A percentile compares a stretch with the other conserved stretches of the same genome.
Conservation (phyloP, 352 stramenopile genomes). For the Phytophthora melonis region DNA sequence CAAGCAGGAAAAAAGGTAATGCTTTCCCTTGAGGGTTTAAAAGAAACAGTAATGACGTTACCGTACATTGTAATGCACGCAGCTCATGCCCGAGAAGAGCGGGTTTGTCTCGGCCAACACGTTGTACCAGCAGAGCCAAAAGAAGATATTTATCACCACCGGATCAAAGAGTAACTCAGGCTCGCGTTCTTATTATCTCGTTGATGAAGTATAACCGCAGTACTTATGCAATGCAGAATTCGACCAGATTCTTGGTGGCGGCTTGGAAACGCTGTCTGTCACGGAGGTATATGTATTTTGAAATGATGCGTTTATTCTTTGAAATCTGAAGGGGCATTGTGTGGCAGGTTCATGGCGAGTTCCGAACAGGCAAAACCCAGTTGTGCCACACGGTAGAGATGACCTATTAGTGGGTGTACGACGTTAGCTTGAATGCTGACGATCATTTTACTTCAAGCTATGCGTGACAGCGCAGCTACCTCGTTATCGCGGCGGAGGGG, state of each 20-base stretch:
- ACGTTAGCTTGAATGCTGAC: too few relatives aligned
- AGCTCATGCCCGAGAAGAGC: slow-evolving; percentile 80
- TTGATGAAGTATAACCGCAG: too few relatives aligned
- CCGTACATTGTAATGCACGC: too few relatives aligned
- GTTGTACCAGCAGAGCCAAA: slow-evolving; percentile 76
- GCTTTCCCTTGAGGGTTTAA: too few relatives aligned
- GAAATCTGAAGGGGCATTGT: not conserved
- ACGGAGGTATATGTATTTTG: slow-evolving; percentile 93
- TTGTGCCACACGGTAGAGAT: slow-evolving; percentile 94
- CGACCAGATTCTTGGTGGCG: slow-evolving; percentile 87
- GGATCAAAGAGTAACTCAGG: slow-evolving; percentile 50
- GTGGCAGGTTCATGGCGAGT: slow-evolving; percentile 84
- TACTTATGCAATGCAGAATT: slow-evolving; percentile 64
- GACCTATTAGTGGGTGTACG: too few relatives aligned
- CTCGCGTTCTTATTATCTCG: too few relatives aligned
- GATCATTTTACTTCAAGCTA: slow-evolving; percentile 58
- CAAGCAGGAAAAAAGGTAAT: slow-evolving; percentile 81
- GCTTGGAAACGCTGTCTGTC: slow-evolving; percentile 91
- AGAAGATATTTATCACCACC: slow-evolving; percentile 82
- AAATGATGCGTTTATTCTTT: too few relatives aligned
- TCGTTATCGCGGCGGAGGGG: slow-evolving; percentile 80
- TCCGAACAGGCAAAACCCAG: slow-evolving; percentile 96
- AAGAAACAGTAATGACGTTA: too few relatives aligned
- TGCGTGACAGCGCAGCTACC: slow-evolving; percentile 89
- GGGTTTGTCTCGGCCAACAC: slow-evolving; percentile 78